Evolutionary conservation across 2,329 filamentous ascomycete genomes (phyloP).

Genomic region (Rutstroemia sp.): DNA sequence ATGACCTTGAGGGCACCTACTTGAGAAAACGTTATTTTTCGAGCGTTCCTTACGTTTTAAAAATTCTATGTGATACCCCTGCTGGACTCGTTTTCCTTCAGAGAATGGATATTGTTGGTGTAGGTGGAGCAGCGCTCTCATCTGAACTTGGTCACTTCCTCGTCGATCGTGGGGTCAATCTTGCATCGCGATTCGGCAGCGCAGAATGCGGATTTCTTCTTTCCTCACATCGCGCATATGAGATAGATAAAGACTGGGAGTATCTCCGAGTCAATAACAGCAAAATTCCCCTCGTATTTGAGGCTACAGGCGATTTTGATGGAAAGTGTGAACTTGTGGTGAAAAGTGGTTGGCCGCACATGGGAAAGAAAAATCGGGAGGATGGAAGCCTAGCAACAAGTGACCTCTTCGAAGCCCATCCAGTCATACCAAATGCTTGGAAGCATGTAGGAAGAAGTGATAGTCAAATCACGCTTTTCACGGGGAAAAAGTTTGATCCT

Average conservation of each 20-base stretch:
- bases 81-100: constrained; percentile 37
- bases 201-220: constrained; percentile 60
- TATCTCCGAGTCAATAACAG: constrained; percentile 38
- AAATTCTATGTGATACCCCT: constrained; percentile 41
- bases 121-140: constrained; percentile 54
- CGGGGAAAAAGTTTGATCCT: constrained; percentile 42
- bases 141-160: constrained; percentile 44
- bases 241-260: constrained; percentile 45
- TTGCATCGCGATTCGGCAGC: constrained; percentile 57
- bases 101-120: constrained; percentile 53
- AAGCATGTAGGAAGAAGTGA: constrained; percentile 55
- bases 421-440: constrained; percentile 46
- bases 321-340: constrained; percentile 48
- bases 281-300: no score
- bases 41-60: constrained; percentile 51
- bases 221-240: constrained; percentile 51
- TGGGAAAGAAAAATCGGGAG: constrained; percentile 47
- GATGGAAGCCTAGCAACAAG: constrained; percentile 53
- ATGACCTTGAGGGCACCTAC: neutral
- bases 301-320: constrained; percentile 12
- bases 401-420: constrained; percentile 53
- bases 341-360: constrained; percentile 48
- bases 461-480: constrained; percentile 52
- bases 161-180: constrained; percentile 42
- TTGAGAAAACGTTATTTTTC: constrained; percentile 45